These are phyloP conservation scores for Pseudogymnoascus sp. DNA, from an alignment of 2,329 filamentous ascomycete species.

Conservation along the genomic window DNA sequence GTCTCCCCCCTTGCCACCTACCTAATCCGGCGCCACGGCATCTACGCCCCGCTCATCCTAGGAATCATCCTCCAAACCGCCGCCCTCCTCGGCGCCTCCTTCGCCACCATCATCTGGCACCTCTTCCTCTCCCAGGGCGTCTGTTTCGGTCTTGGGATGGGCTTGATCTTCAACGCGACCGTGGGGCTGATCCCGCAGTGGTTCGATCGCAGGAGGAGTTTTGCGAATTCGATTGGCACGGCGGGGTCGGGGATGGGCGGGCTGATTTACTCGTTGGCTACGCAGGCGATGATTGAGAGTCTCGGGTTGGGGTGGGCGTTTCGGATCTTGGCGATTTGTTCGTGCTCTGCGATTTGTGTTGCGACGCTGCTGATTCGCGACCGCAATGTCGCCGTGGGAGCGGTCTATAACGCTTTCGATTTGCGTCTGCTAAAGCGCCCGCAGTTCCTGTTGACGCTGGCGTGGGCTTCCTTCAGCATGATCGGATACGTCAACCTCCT, in stretches of 20 bases:
- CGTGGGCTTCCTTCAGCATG: constrained; percentile 36
- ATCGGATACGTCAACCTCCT: constrained; percentile 40
- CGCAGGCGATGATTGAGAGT: constrained; percentile 46
- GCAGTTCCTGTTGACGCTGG: constrained; percentile 30
- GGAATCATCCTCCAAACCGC: constrained; percentile 55
- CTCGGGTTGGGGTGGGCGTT: constrained; percentile 50
- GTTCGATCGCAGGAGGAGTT: constrained; percentile 46
- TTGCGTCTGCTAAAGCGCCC: constrained; percentile 26
- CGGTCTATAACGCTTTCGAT: neutral
- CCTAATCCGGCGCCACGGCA: constrained; percentile 52
- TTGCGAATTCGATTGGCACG: constrained; percentile 49
- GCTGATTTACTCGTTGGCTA: constrained; percentile 43
- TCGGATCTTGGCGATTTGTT: constrained; percentile 31
- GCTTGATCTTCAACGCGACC: constrained; percentile 59
- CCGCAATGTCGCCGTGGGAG: neutral
- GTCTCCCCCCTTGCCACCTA: constrained; percentile 52
- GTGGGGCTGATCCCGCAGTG: constrained; percentile 52
- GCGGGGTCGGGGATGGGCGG: constrained; percentile 46
- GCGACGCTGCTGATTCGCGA: neutral
- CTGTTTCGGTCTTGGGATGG: constrained; percentile 66
- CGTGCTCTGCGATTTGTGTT: neutral
- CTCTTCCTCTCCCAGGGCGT: constrained; percentile 66
- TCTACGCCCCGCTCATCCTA: constrained; percentile 51
- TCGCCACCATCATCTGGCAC: constrained; percentile 61
- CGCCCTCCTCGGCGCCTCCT: constrained; percentile 61